Evolutionary conservation across 2,329 filamentous ascomycete genomes (phyloP), one percentile per base, ranked within the genome.

Genomic region (Colletotrichum sidae): DNA sequence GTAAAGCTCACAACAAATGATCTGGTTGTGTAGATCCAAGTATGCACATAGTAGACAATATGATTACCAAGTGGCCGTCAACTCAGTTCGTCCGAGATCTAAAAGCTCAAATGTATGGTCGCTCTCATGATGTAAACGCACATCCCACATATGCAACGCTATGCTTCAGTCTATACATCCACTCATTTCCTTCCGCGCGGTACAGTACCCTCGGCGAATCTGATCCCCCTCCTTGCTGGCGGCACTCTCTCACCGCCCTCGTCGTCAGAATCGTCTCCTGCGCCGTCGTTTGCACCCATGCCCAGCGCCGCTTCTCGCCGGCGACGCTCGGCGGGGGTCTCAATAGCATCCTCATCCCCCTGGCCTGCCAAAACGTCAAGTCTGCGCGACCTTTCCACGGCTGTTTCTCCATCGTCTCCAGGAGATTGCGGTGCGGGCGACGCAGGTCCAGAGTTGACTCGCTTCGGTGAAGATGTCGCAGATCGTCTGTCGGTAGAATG

Each of bases 281-380:
- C 80, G 0, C 74, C 78, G 4, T 25, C 25, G 2, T 75, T 76
- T 8, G 76, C 73, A 13, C 79, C 78, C 67, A 91, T 81, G 9
- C 92, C 91, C 2, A 95, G 79, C 1, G 92, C 92, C 1, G 91
- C 91, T 71, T 93, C 88, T 70, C 92, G 86, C 57, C 92, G 83
- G 45, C 91, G 85, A 61, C 90, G 83, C 76, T 95, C 92, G 0
- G 92, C 92, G 0, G 91, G 89, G 0, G 91, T 94, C 77, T 94
- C 92, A 39, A 79, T 82, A 39, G 81, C 81, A n/a, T 78, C 80
- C 2, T 77, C 79, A 6, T 82, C 80, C 37, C 77, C 78, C 37
- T 81, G 82, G 25, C 12, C 80, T 69, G 68, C 80, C 6, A 87
- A 76, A 0, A 80, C 86, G 10, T 84, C 84, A 52, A 92, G 81